A percentile compares a stretch with the other conserved stretches of the same genome.
Conservation (phyloP, 371 early-diverging fungal genomes). For the Nematocida displodere region DNA sequence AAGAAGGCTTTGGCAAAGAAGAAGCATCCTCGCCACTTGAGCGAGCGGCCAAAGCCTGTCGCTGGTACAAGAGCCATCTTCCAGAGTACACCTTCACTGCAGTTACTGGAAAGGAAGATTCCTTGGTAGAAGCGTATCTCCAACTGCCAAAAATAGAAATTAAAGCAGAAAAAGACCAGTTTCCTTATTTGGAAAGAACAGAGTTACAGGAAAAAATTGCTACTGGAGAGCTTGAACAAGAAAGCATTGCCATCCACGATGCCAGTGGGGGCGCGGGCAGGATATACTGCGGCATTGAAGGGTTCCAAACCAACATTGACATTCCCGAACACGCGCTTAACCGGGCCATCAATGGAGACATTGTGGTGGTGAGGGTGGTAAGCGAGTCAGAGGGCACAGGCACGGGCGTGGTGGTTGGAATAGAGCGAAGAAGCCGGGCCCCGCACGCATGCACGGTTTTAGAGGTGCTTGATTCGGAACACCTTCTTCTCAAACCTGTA, state of each 20-base stretch:
- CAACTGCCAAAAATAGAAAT: background rate
- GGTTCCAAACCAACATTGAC: conserved; percentile 16
- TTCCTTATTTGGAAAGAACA: background rate
- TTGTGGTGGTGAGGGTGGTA: conserved; percentile 1
- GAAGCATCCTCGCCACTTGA: background rate
- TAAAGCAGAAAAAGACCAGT: background rate
- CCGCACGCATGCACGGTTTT: conserved; percentile 5
- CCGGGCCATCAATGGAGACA: conserved; percentile 29
- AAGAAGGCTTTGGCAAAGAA: background rate
- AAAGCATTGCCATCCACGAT: conserved; percentile 4
- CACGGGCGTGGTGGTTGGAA: conserved; percentile 21
- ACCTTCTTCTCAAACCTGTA: conserved; percentile 17
- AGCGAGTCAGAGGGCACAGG: background rate
- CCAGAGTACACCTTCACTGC: background rate
- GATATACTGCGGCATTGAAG: conserved; percentile 29
- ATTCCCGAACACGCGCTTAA: background rate
- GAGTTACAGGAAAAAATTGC: background rate
- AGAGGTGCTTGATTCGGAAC: background rate
- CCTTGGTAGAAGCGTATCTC: background rate
- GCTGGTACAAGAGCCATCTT: background rate
- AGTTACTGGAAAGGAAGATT: background rate
- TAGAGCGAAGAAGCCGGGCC: conserved; percentile 7
- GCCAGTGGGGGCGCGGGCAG: background rate
- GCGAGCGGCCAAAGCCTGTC: too few relatives aligned
- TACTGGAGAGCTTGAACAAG: background rate